Evolutionary conservation across 257 asterid species (phyloP), one percentile per base, ranked within the genome.

Genomic region (Primulina eburnea): DNA sequence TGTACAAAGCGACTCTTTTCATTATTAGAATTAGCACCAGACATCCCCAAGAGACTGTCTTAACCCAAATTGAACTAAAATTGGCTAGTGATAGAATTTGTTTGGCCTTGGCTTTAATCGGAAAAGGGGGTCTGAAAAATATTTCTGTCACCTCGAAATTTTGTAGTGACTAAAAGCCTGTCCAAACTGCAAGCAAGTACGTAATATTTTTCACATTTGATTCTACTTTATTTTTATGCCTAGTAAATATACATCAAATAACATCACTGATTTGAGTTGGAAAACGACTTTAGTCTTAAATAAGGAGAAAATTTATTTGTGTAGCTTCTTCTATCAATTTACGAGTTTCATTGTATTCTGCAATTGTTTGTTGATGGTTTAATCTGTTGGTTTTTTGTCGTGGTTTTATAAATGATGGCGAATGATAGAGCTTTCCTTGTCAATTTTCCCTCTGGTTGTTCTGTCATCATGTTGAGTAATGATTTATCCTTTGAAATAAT

Each of bases 1-100:
- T 0, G 12, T 76, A 61, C 53, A 38, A 2, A 47, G 57, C 47
- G 63, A 62, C 65, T 60, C 71, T 65, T 34, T 65, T 61, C 16
- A 21, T 77, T 64, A 14, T 47, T 47, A 47, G 18, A 14, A 47
- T 4, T 24, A 24, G 26, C 26, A 47, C 18, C 55, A 14, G 2
- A 47, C n/a, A 47, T 1, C 55, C 55, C 18, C 55, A 14, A 11
- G 2, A 47, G 7, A 14, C n/a, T 47, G 18, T 18, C 55, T 47
- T 47, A 3, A 47, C 1, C 55, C 55, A 12, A 47, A 47, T 47
- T 14, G 55, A 47, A 47, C 55, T 47, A 47, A 47, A 47, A 14
- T 47, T 47, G 55, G 18, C 18, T 12, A 47, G 55, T 47, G 18
- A 4, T 6, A 4, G 18, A 47, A 0, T 47, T 47, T 47, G 55